phyloP scores from a whole-genome alignment of 2,329 filamentous ascomycete genomes.

The Sclerotinia glacialis region DNA sequence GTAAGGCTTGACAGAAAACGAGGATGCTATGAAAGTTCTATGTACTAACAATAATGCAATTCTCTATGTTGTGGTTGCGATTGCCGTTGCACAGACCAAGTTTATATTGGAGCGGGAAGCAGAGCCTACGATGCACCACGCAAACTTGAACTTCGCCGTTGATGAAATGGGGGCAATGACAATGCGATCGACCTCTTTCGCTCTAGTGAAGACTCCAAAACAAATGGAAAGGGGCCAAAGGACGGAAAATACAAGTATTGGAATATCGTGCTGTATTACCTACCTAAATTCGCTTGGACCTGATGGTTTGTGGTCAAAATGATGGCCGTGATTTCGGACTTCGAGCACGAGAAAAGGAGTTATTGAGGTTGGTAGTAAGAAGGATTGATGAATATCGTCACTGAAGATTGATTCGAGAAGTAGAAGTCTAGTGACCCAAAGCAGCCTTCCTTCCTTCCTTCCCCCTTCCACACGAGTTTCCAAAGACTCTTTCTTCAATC shows the following conservation, averaged over 20 bases:
- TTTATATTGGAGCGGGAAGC: constrained; percentile 20
- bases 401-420: background rate
- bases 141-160: constrained; percentile 13
- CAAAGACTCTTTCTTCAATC: background rate
- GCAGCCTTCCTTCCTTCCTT: background rate
- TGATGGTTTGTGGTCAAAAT: constrained; percentile 10
- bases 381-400: constrained; percentile 7
- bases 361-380: constrained; percentile 6
- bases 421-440: constrained; percentile 8
- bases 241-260: constrained; percentile 10
- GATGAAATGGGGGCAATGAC: constrained; percentile 1
- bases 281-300: constrained; percentile 10
- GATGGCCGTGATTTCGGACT: constrained; percentile 14
- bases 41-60: constrained; percentile 9
- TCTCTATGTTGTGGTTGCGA: constrained; percentile 10
- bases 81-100: constrained; percentile 10
- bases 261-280: constrained; percentile 18
- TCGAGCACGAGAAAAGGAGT: constrained; percentile 9
- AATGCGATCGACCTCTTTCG: background rate
- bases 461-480: background rate
- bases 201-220: constrained; percentile 3
- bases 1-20: background rate
- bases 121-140: constrained; percentile 16
- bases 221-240: background rate
- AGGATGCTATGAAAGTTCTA: background rate